Base-by-base conservation (phyloP, 345 rosid species). In the Lepidium aucheri region DNA sequence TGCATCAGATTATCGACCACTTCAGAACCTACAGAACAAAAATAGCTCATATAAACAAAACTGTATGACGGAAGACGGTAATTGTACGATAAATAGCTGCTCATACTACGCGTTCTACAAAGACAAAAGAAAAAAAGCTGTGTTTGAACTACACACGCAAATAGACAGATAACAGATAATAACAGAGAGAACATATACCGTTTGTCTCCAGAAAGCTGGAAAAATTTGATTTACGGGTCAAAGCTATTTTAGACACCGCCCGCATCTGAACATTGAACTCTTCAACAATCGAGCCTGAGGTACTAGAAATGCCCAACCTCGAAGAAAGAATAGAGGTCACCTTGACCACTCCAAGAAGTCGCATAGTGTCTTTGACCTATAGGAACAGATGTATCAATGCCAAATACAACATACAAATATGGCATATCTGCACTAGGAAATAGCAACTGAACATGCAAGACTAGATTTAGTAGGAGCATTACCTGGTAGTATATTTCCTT, bases 211-310 rank as follows among this genome's bases (percentile, higher is more conserved):
- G 75, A 68, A 94, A 90, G 58, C 16, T 62, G 22, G 95, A 84
- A 67, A 94, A 82, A 83, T 90, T 90, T 64, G 89, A 81, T 43
- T 78, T 92, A 40, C 96, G 99, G 60, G 85, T 90, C 89, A 94
- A 75, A 53, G 99, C 95, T 81, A 90, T 88, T 88, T 84, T 94
- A 55, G 97, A 90, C 42, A 94, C 92, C 10, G 95, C 95, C 65
- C 86, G 90, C 96, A 94, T 94, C 79, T 88, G 99, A 65, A 90
- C 86, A 63, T 83, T 90, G 74, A 94, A 94, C 79, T 94, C 99
- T 76, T 85, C 97, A 67, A 94, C 82, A 69, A 88, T 82, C 88
- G 95, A 86, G 32, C 85, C 82, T 65, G 88, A 90, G 9, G 86
- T 74, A 54, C 87, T 84, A 68, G 95, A 95, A 74, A 80, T 80